Evolutionary conservation across 768 basidiomycete species (phyloP), one percentile per base, ranked within the genome.

Genomic region (Termitomyces sp.): DNA sequence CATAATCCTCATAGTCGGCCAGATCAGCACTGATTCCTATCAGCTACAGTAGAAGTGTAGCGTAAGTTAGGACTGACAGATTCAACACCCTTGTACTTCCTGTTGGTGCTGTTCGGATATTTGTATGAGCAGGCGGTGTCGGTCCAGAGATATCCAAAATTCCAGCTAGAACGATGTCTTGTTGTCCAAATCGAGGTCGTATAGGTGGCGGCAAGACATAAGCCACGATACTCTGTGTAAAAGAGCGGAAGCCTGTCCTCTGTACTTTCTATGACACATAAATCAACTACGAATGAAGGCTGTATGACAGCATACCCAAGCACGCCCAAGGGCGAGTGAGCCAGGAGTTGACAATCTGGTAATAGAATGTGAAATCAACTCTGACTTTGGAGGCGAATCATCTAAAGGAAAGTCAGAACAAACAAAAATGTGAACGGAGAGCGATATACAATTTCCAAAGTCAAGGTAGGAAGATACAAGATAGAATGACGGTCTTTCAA

Each of bases 401-500:
- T 75, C 77, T 78, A 49, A 58, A 37, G 33, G 54, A 31, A 37
- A 30, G 39, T 22, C 16, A 52, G 36, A 33, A 55, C 37, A 46
- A n/a, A 12, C 36, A 6, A 52, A 18, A 15, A n/a, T 31, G 27
- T 15, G 0, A 6, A 55, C 20, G 58, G 49, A 30, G 30, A 47
- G 36, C 56, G 39, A 61, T 82, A 61, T 69, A 89, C 88, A 86
- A 59, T 86, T 79, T 49, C 78, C 79, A 50, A 86, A 84, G 58
- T 89, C 80, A n/a, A 87, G 69, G 60, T 78, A 83, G 52, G 75
- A 80, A 22, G 78, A 76, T 11, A 79, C 75, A 6, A 91, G 68
- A 63, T 80, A 82, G 11, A 83, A 69, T 42, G 59, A 73, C 24
- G 64, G 72, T 24, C 51, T 72, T 57, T 68, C 75, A 20, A 60